phyloP scores from a whole-genome alignment of 257 asterid genomes.

The Ocimum tenuiflorum region DNA sequence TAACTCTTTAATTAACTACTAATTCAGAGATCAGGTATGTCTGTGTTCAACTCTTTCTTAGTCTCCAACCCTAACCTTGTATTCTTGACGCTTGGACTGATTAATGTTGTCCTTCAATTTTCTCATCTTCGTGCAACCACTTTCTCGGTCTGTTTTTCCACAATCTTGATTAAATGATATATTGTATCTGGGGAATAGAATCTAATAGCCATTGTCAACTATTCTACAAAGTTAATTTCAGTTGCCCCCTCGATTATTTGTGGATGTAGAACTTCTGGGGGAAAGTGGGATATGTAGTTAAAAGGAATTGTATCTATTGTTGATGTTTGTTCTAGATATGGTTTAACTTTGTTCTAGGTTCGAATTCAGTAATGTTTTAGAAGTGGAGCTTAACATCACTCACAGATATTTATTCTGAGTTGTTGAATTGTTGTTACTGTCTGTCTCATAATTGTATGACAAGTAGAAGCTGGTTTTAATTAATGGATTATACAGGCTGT shows the following conservation, averaged over 20 bases:
- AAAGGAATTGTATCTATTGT: no score
- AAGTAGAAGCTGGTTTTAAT: neutral
- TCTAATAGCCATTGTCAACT: no score
- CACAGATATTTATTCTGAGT: neutral
- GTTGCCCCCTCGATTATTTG: no score
- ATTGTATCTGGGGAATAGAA: no score
- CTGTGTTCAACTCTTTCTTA: constrained; percentile 5
- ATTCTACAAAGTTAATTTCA: no score
- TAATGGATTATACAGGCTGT: constrained; percentile 7
- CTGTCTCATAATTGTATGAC: constrained; percentile 11
- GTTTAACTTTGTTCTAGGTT: neutral
- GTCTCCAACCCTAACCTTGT: constrained; percentile 41
- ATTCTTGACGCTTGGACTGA: neutral
- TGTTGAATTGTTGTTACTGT: neutral
- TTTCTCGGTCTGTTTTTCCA: no score
- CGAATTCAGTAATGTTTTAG: no score
- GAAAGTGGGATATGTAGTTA: no score
- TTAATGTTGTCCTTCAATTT: constrained; percentile 16
- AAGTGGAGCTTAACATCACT: no score
- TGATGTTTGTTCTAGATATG: neutral
- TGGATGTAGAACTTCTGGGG: no score
- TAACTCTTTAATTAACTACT: constrained; percentile 45
- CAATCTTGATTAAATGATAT: no score
- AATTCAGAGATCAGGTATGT: constrained; percentile 42
- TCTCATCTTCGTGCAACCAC: neutral